Conservation (phyloP, 192 early-diverging fungal genomes). For the Allomyces javanicus region DNA sequence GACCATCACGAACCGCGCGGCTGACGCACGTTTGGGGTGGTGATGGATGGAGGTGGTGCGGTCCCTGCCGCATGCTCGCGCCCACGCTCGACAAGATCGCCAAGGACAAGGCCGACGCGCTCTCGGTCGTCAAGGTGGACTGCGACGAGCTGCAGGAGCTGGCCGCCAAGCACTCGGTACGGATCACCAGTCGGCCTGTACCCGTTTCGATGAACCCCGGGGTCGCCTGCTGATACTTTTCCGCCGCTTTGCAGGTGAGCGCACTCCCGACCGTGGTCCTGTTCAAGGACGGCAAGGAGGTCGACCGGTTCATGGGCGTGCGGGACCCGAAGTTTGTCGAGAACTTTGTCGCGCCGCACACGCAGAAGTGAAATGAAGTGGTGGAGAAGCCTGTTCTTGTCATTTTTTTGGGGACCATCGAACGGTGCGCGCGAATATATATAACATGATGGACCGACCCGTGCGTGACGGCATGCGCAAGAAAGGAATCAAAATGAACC, state of each 20-base stretch:
- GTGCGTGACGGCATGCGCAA: too few relatives aligned
- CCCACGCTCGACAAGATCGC: constrained; percentile 13
- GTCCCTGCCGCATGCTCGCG: constrained; percentile 19
- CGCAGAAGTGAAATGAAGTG: too few relatives aligned
- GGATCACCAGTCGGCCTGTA: background rate
- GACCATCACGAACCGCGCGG: too few relatives aligned
- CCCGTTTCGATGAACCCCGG: too few relatives aligned
- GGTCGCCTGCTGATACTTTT: too few relatives aligned
- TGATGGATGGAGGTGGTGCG: constrained; percentile 18
- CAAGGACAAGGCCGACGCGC: constrained; percentile 9
- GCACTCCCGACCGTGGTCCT: constrained; percentile 14
- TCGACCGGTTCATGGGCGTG: constrained; percentile 13
- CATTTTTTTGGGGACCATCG: too few relatives aligned
- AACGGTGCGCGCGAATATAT: too few relatives aligned
- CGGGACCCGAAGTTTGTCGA: constrained; percentile 6
- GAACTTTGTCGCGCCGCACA: constrained; percentile 7
- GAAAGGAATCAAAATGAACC: too few relatives aligned
- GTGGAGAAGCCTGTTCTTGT: too few relatives aligned
- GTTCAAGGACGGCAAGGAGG: constrained; percentile 9
- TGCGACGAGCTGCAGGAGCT: constrained; percentile 12
- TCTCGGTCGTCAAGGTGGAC: constrained; percentile 20
- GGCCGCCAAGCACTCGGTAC: constrained; percentile 14
- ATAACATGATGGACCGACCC: too few relatives aligned
- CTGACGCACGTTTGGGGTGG: too few relatives aligned
- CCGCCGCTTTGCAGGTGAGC: constrained; percentile 7